Conservation (phyloP, 495 filamentous ascomycete genomes). For the Penicillium coprophilum region DNA sequence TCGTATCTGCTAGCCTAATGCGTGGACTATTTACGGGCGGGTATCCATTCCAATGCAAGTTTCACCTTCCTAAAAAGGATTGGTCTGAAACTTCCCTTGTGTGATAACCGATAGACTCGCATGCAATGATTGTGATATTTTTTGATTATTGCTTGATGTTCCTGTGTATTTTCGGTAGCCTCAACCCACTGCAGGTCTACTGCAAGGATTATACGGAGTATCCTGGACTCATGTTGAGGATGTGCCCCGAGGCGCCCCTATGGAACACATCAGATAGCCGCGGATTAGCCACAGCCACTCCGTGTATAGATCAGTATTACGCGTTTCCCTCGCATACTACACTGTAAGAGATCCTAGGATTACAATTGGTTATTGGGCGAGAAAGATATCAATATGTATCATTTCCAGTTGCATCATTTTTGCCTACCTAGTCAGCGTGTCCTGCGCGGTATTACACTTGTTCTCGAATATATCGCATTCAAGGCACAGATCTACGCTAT, state of each 20-base stretch:
- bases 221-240: background rate
- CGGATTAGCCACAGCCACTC: background rate
- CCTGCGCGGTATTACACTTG: background rate
- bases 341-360: background rate
- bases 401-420: background rate
- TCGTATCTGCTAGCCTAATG: too few relatives aligned
- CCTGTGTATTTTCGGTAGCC: background rate
- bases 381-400: too few relatives aligned
- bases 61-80: slow-evolving; percentile 5
- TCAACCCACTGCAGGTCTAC: background rate
- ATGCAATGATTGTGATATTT: background rate
- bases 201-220: background rate
- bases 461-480: background rate
- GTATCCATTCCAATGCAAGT: background rate
- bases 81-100: background rate
- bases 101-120: background rate
- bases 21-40: too few relatives aligned
- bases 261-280: background rate
- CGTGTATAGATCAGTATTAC: background rate
- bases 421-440: background rate
- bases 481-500: background rate
- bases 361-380: background rate
- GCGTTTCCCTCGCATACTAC: background rate
- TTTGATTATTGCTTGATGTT: background rate
- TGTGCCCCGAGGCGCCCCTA: background rate